These are phyloP conservation scores for peach (Prunus persica) DNA, from an alignment of 306 rosid genomes.

Conservation along the genomic window Prunus_persica_NCBIv2 NC_034011.1:24398001-24398500, in stretches of 20 bases:
- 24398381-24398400: neutral
- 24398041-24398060: conserved; percentile 58
- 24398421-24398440: neutral
- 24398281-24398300: neutral
- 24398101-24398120: neutral
- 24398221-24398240: neutral
- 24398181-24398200: neutral
- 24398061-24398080: conserved; percentile 56
- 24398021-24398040: conserved; percentile 72
- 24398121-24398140: neutral
- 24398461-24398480: neutral
- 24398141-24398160: neutral
- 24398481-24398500: neutral
- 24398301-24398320: neutral
- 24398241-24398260: neutral
- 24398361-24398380: neutral
- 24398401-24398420: neutral
- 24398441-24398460: neutral
- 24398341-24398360: neutral
- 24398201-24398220: neutral
- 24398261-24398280: neutral
- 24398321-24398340: neutral
- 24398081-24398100: neutral
- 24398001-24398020: conserved; percentile 60
- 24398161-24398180: neutral